These are phyloP conservation scores for Strobilomyces confusus DNA, from an alignment of 768 basidiomycete genomes.

Conservation along the genomic window DNA sequence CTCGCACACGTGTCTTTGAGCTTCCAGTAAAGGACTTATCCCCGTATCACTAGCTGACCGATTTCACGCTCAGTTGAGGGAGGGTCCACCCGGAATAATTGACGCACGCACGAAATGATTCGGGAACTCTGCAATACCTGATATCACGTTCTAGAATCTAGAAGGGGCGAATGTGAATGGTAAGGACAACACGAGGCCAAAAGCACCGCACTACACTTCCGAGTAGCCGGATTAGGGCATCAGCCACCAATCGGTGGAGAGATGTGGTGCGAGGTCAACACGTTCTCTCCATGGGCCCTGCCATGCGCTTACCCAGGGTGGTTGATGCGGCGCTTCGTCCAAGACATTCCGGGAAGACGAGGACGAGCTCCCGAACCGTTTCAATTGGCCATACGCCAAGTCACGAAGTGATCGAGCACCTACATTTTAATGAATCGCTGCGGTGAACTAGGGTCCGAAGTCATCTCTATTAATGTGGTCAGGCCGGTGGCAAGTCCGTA, in stretches of 20 bases:
- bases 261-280: conserved; percentile 16
- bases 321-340: conserved; percentile 3
- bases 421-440: conserved; percentile 19
- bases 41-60: not conserved
- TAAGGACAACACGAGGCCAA: conserved; percentile 28
- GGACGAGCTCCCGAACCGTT: conserved; percentile 6
- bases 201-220: conserved; percentile 20
- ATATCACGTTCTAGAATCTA: conserved; percentile 23
- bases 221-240: conserved; percentile 15
- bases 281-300: conserved; percentile 13
- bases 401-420: conserved; percentile 14
- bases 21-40: not conserved
- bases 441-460: conserved; percentile 19
- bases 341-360: conserved; percentile 12
- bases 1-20: conserved; percentile 3
- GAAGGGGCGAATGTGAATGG: conserved; percentile 22
- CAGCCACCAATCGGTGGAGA: conserved; percentile 11
- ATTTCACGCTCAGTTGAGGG: conserved; percentile 1
- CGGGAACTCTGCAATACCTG: conserved; percentile 9
- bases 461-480: conserved; percentile 18
- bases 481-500: conserved; percentile 12
- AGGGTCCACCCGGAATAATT: conserved; percentile 18
- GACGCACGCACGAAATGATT: conserved; percentile 10
- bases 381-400: conserved; percentile 8
- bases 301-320: conserved; percentile 11